phyloP scores from a whole-genome alignment of 73 alveolate species.

The Symbiodinium pilosum region DNA sequence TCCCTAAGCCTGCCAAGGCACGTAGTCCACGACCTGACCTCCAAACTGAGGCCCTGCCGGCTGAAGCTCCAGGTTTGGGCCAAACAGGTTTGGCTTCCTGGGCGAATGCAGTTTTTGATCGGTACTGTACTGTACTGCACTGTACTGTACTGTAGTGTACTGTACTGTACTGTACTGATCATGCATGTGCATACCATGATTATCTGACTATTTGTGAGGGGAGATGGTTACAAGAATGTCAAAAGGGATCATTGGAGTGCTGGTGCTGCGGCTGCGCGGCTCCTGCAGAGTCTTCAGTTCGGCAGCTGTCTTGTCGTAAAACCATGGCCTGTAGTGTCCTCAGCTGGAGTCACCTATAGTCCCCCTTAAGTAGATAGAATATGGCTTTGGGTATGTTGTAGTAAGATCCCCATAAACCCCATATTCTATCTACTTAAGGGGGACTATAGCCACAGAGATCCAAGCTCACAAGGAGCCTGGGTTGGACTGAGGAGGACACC shows the following conservation, averaged over 20 bases:
- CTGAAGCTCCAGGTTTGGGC: conserved; percentile 81
- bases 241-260: no score
- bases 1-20: no score
- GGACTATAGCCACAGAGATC: no score
- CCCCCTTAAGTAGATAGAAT: not conserved
- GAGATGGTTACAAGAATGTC: no score
- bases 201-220: not conserved
- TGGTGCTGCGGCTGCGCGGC: not conserved
- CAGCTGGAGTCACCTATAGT: no score
- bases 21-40: conserved; percentile 92
- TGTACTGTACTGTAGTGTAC: no score
- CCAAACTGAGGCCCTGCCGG: conserved; percentile 83
- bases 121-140: no score
- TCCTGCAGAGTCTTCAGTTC: conserved; percentile 15
- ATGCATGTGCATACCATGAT: no score
- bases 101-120: no score
- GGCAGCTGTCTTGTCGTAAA: conserved; percentile 71
- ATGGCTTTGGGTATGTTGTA: not conserved
- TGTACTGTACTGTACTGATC: no score
- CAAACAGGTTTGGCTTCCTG: conserved; percentile 77
- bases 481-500: conserved; percentile 43
- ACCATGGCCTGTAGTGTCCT: conserved; percentile 92
- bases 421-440: no score
- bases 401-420: not conserved
- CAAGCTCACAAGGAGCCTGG: no score